Percentiles rank a stretch among this genome's conserved stretches.
Conservation (phyloP, 2,329 filamentous ascomycete species). For the Hawksworthiomyces lignivorus region DNA sequence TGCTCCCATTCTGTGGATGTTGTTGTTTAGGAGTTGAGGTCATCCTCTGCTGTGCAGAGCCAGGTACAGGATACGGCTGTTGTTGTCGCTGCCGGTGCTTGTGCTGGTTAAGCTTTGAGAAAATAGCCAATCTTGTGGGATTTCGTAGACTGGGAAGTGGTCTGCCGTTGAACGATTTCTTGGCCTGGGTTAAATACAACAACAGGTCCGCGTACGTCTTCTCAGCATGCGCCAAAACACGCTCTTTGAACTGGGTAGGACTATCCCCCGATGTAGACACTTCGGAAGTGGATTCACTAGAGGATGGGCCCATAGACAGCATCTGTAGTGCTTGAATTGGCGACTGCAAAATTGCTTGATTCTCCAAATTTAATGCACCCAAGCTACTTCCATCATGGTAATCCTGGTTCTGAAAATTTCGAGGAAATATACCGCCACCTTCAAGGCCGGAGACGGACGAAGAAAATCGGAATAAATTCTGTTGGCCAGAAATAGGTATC, state of each 20-base stretch:
- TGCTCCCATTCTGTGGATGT: neutral
- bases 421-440: neutral
- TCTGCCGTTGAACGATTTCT: slow-evolving; percentile 37
- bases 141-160: slow-evolving; percentile 28
- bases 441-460: neutral
- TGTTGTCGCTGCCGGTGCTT: slow-evolving; percentile 11
- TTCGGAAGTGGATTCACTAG: neutral
- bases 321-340: slow-evolving; percentile 20
- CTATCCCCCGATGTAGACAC: slow-evolving; percentile 7
- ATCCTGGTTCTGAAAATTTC: neutral
- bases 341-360: slow-evolving; percentile 17
- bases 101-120: slow-evolving; percentile 43
- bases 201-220: slow-evolving; percentile 65
- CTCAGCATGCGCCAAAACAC: slow-evolving; percentile 62
- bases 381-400: too few species aligned
- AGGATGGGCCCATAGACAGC: slow-evolving; percentile 13
- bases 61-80: too few species aligned
- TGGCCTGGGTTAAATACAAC: slow-evolving; percentile 53
- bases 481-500: neutral
- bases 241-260: slow-evolving; percentile 53
- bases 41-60: too few species aligned
- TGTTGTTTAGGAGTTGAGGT: too few species aligned
- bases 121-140: slow-evolving; percentile 44
- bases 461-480: slow-evolving; percentile 1
- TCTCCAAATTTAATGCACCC: slow-evolving; percentile 22